Conservation (phyloP, 768 basidiomycete species). For the Kwoniella heveanensis region DNA sequence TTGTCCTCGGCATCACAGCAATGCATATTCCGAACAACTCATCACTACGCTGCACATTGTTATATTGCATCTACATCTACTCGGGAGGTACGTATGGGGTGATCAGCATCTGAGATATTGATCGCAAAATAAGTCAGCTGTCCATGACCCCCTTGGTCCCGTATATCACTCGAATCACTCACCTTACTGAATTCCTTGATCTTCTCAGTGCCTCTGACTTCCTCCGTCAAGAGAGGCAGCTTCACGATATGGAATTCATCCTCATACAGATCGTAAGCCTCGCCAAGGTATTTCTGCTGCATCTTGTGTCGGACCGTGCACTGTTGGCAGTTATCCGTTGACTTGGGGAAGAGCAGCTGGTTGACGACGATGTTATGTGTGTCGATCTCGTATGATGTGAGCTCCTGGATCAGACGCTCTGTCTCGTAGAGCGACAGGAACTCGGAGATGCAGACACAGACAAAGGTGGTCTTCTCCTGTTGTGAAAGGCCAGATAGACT, state of each 20-base stretch:
- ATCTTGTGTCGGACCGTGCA: constrained; percentile 91
- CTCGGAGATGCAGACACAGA: constrained; percentile 98
- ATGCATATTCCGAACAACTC: too few relatives aligned
- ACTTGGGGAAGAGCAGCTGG: constrained; percentile 90
- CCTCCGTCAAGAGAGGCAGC: constrained; percentile 91
- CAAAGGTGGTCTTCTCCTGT: constrained; percentile 97
- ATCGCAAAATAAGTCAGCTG: not conserved
- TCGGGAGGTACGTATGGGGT: constrained; percentile 68
- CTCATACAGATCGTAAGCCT: constrained; percentile 95
- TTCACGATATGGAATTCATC: constrained; percentile 97
- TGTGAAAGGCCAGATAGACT: too few relatives aligned
- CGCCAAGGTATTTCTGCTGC: constrained; percentile 96
- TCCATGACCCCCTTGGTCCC: not conserved
- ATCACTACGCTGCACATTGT: too few relatives aligned
- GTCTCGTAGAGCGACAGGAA: constrained; percentile 98
- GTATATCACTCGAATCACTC: constrained; percentile 10
- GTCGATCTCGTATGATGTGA: constrained; percentile 75
- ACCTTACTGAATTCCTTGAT: constrained; percentile 82
- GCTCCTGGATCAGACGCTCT: constrained; percentile 93
- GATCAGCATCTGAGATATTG: constrained; percentile 67
- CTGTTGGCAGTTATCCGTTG: constrained; percentile 92
- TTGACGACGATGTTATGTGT: constrained; percentile 99
- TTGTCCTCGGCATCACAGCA: too few relatives aligned
- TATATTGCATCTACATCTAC: too few relatives aligned
- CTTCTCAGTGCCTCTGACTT: constrained; percentile 92